Conservation (phyloP, 768 basidiomycete genomes). For the Leucosporidium scottii region DNA sequence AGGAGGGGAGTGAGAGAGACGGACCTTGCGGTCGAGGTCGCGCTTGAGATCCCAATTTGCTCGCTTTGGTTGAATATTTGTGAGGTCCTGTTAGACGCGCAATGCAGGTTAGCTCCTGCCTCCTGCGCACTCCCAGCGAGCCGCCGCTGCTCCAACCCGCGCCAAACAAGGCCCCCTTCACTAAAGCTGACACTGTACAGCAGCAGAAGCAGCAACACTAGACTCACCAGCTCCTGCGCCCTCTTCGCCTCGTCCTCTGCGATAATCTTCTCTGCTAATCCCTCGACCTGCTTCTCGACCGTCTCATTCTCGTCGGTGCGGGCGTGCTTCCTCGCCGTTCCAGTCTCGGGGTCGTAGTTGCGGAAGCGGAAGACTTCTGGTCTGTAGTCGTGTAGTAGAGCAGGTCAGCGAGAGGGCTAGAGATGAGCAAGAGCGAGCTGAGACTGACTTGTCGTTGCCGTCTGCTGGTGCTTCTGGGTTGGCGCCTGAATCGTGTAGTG, state of each 20-base stretch:
- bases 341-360: constrained; percentile 85
- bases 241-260: constrained; percentile 76
- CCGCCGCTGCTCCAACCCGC: background rate
- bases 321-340: constrained; percentile 63
- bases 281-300: constrained; percentile 75
- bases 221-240: constrained; percentile 74
- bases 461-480: constrained; percentile 33
- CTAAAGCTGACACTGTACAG: background rate
- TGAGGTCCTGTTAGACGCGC: constrained; percentile 42
- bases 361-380: constrained; percentile 48
- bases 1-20: constrained; percentile 1
- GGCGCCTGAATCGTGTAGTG: constrained; percentile 44
- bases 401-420: too few species aligned
- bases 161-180: too few species aligned
- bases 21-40: constrained; percentile 65
- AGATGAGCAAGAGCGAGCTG: background rate
- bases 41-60: constrained; percentile 58
- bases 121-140: background rate
- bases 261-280: constrained; percentile 76
- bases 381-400: constrained; percentile 19
- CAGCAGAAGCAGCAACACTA: background rate
- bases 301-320: constrained; percentile 65
- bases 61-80: constrained; percentile 64
- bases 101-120: background rate
- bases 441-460: constrained; percentile 36